Conservation (phyloP, 2,329 filamentous ascomycete genomes). For the Eutypella sp. region DNA sequence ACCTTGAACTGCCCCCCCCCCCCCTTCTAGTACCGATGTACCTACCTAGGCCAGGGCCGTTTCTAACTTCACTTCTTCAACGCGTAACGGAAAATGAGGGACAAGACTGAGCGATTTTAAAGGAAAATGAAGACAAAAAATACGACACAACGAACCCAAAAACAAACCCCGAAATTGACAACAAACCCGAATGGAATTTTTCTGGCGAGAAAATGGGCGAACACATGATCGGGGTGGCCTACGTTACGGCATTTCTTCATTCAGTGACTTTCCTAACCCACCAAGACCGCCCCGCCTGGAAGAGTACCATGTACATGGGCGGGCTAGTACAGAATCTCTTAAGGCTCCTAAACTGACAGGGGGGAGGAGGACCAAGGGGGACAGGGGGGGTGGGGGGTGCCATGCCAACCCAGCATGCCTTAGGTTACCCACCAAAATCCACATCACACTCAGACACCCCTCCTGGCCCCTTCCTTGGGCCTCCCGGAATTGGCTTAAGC, state of each 20-base stretch:
- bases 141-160: not conserved
- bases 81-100: not conserved
- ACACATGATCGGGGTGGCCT: not conserved
- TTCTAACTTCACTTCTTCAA: no score
- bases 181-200: not conserved
- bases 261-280: not conserved
- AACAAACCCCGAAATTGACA: not conserved
- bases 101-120: not conserved
- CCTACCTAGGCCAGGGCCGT: no score
- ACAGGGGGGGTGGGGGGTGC: no score
- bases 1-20: no score
- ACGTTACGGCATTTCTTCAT: slow-evolving; percentile 8
- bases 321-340: not conserved
- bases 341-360: no score
- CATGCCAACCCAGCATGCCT: no score
- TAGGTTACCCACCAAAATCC: no score
- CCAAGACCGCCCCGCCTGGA: not conserved
- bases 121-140: no score
- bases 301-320: not conserved
- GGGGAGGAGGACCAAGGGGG: no score
- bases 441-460: no score
- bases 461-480: no score
- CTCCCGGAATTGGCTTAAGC: no score
- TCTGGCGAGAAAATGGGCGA: not conserved
- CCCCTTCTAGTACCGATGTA: not conserved